These are phyloP conservation scores for Globisporangium cystogenes DNA, from an alignment of 352 stramenopile species.

Conservation along the genomic window DNA sequence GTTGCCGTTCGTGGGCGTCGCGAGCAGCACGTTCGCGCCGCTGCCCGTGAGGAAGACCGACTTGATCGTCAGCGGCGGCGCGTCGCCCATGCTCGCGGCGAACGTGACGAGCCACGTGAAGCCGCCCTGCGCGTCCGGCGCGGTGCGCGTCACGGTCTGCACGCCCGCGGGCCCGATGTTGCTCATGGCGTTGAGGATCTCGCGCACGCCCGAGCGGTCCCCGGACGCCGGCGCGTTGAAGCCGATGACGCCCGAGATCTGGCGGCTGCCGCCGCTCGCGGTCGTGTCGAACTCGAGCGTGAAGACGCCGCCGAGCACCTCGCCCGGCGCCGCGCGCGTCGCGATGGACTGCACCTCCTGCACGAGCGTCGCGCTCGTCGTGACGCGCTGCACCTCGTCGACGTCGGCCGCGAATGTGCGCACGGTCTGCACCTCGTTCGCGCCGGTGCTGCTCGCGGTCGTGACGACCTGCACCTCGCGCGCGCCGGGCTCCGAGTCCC, in stretches of 20 bases:
- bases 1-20: conserved; percentile 53
- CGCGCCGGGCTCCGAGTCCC: conserved; percentile 87
- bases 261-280: conserved; percentile 70
- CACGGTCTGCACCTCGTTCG: conserved; percentile 94
- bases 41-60: conserved; percentile 67
- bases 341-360: conserved; percentile 84
- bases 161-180: conserved; percentile 63
- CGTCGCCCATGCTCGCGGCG: conserved; percentile 47
- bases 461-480: conserved; percentile 87
- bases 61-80: conserved; percentile 51
- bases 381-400: conserved; percentile 88
- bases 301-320: conserved; percentile 86
- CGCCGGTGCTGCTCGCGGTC: conserved; percentile 73
- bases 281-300: conserved; percentile 91
- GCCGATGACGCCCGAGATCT: conserved; percentile 91
- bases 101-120: conserved; percentile 94
- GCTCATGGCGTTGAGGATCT: conserved; percentile 79
- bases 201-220: conserved; percentile 38
- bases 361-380: conserved; percentile 52
- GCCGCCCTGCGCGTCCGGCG: conserved; percentile 74
- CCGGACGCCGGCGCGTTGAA: conserved; percentile 61
- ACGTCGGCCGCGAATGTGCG: conserved; percentile 80
- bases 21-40: conserved; percentile 63
- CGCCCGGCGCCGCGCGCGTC: conserved; percentile 73
- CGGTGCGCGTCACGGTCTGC: conserved; percentile 49